These are phyloP conservation scores for Fusarium protoensiforme DNA, from an alignment of 2,329 filamentous ascomycete species.

Conservation along the genomic window DNA sequence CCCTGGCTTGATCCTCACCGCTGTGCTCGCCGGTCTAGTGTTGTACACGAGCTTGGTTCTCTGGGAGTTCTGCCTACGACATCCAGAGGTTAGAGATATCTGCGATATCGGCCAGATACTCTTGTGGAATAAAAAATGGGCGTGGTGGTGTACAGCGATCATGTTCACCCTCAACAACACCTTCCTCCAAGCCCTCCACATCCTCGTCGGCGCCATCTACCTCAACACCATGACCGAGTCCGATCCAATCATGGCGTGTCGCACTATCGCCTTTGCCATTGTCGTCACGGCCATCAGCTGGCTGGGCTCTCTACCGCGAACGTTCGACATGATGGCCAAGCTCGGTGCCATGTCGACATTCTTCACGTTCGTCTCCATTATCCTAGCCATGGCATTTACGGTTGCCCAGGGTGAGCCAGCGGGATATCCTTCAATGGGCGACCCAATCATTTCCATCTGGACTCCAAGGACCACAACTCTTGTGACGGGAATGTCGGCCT, in stretches of 20 bases:
- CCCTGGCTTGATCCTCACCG: constrained; percentile 83
- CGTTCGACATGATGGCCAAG: constrained; percentile 82
- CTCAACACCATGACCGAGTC: constrained; percentile 86
- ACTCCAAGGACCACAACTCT: constrained; percentile 79
- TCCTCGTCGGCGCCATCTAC: constrained; percentile 85
- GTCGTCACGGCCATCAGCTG: constrained; percentile 80
- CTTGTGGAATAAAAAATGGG: constrained; percentile 83
- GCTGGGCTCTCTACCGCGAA: constrained; percentile 83
- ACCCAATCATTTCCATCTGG: constrained; percentile 74
- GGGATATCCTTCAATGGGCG: constrained; percentile 68
- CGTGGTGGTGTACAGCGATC: constrained; percentile 74
- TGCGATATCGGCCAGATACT: constrained; percentile 94
- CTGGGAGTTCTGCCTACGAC: constrained; percentile 89
- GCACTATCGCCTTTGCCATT: constrained; percentile 82
- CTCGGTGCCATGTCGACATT: constrained; percentile 81
- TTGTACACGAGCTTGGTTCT: constrained; percentile 74
- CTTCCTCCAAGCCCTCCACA: constrained; percentile 85
- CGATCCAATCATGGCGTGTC: constrained; percentile 68
- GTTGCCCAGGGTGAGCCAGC: constrained; percentile 79
- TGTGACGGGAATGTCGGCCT: constrained; percentile 83
- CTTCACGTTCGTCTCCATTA: constrained; percentile 89
- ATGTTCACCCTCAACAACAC: constrained; percentile 97
- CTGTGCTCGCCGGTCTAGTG: constrained; percentile 79
- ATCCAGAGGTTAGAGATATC: constrained; percentile 90
- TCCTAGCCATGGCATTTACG: constrained; percentile 86